Evolutionary conservation across 306 rosid genomes (phyloP).

Genomic region (Rubus parviflorus): DNA sequence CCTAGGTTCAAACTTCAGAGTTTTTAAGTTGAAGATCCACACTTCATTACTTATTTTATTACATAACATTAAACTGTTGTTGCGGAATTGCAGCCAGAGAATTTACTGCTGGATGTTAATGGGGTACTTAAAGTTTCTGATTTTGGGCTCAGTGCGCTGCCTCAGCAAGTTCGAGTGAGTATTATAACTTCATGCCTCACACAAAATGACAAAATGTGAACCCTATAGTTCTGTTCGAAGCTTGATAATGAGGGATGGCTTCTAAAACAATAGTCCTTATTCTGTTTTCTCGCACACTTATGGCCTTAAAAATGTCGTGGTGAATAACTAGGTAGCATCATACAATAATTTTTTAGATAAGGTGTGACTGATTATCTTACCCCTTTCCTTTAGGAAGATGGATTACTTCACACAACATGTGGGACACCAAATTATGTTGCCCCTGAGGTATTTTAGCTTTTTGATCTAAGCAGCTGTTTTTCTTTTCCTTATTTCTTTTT

Average conservation of each 20-base stretch:
- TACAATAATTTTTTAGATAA: not conserved
- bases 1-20: not conserved
- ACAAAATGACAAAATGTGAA: not conserved
- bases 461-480: conserved; percentile 12
- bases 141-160: conserved; percentile 94
- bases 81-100: conserved; percentile 70
- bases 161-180: conserved; percentile 95
- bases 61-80: conserved; percentile 13
- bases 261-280: not conserved
- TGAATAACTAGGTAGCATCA: not conserved
- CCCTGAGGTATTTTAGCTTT: conserved; percentile 71
- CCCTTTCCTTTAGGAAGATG: conserved; percentile 63
- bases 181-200: conserved; percentile 20
- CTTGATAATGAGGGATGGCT: not conserved
- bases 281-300: not conserved
- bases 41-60: not conserved
- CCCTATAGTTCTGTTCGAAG: not conserved
- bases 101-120: conserved; percentile 70
- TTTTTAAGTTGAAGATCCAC: not conserved
- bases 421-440: conserved; percentile 99
- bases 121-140: conserved; percentile 89
- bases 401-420: conserved; percentile 92
- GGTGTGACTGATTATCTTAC: conserved; percentile 17
- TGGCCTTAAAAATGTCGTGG: not conserved
- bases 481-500: conserved; percentile 21